Evolutionary conservation across 2,329 filamentous ascomycete genomes (phyloP).

Genomic region (Fusarium guadeloupense): DNA sequence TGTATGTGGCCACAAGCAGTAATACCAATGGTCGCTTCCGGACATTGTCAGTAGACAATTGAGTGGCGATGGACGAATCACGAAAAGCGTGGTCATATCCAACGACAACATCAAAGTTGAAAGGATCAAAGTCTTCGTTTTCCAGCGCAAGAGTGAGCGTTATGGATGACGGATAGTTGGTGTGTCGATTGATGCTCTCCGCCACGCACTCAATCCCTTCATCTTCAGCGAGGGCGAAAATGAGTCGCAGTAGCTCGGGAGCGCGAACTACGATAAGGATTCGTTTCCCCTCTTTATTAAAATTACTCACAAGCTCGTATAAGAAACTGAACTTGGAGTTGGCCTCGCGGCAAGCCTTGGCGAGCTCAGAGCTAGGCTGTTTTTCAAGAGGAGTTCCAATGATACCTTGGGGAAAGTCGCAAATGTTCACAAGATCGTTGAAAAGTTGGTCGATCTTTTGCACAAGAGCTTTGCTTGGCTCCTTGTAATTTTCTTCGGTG

Average conservation of each 20-base stretch:
- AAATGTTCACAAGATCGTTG: conserved; percentile 60
- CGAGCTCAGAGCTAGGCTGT: conserved; percentile 53
- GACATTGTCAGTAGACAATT: conserved; percentile 23
- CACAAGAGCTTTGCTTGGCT: conserved; percentile 53
- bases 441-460: conserved; percentile 62
- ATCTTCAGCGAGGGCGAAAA: conserved; percentile 59
- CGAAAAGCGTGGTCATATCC: conserved; percentile 63
- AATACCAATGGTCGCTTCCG: conserved; percentile 56
- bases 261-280: conserved; percentile 64
- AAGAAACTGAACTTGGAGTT: conserved; percentile 70
- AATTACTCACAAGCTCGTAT: conserved; percentile 58
- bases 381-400: conserved; percentile 54
- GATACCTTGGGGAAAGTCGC: conserved; percentile 65
- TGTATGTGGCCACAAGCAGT: conserved; percentile 59
- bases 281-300: conserved; percentile 54
- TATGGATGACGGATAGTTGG: conserved; percentile 48
- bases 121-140: conserved; percentile 50
- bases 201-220: conserved; percentile 50
- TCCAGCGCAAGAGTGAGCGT: conserved; percentile 56
- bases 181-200: conserved; percentile 44
- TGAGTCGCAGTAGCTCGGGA: conserved; percentile 59
- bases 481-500: conserved; percentile 49
- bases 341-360: conserved; percentile 63
- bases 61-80: conserved; percentile 46
- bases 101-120: conserved; percentile 60